phyloP scores from a whole-genome alignment of 2,329 filamentous ascomycete genomes.

The Macroventuria anomochaeta region DNA sequence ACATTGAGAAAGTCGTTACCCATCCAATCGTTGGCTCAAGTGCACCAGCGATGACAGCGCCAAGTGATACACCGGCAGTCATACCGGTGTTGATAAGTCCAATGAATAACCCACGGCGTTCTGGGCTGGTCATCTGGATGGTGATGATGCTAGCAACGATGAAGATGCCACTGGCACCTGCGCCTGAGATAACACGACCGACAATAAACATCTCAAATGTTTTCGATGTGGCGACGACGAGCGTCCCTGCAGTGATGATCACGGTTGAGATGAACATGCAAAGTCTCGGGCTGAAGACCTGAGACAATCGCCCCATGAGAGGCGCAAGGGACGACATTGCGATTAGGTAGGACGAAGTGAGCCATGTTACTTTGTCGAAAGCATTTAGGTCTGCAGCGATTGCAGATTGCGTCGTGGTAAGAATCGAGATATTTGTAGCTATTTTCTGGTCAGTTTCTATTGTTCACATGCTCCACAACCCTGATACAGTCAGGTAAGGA shows the following conservation, averaged over 20 bases:
- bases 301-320: slow-evolving; percentile 72
- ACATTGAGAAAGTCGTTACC: slow-evolving; percentile 57
- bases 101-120: slow-evolving; percentile 73
- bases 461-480: not conserved
- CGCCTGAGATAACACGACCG: slow-evolving; percentile 71
- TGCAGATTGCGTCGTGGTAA: slow-evolving; percentile 79
- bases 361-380: slow-evolving; percentile 78
- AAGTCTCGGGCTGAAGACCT: slow-evolving; percentile 72
- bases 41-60: slow-evolving; percentile 73
- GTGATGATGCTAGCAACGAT: slow-evolving; percentile 77
- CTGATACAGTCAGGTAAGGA: too few relatives aligned
- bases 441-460: slow-evolving; percentile 24
- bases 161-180: slow-evolving; percentile 74
- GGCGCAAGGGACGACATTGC: slow-evolving; percentile 66
- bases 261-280: slow-evolving; percentile 69
- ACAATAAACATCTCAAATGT: slow-evolving; percentile 69
- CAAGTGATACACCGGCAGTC: slow-evolving; percentile 73
- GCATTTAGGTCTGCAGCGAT: slow-evolving; percentile 78
- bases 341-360: slow-evolving; percentile 75
- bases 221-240: slow-evolving; percentile 68
- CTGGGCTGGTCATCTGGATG: slow-evolving; percentile 73
- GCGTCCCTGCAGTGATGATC: slow-evolving; percentile 65
- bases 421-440: slow-evolving; percentile 77
- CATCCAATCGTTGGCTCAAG: slow-evolving; percentile 71
- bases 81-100: slow-evolving; percentile 76